phyloP scores from a whole-genome alignment of 257 asterid species.

The Coffea canephora region DNA sequence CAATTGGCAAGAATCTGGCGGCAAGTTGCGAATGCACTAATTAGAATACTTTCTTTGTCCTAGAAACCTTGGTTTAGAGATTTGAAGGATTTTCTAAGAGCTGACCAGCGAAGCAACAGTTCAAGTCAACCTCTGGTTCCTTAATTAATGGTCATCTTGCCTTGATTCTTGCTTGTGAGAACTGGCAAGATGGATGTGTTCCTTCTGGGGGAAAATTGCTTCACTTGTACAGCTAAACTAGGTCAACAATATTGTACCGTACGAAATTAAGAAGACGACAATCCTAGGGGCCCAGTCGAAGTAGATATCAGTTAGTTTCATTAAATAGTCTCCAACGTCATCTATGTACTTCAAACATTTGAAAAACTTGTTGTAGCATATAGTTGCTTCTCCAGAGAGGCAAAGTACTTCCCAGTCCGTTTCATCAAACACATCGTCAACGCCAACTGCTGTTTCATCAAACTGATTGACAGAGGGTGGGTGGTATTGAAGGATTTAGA shows the following conservation, averaged over 20 bases:
- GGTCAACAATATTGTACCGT: not conserved
- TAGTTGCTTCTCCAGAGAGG: no score
- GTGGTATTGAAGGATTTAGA: not conserved
- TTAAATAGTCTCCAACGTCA: not conserved
- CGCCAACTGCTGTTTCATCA: not conserved
- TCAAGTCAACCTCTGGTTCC: slow-evolving; percentile 5
- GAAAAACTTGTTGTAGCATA: no score
- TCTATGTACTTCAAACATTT: not conserved
- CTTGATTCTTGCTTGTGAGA: slow-evolving; percentile 7
- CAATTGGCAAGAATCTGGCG: not conserved
- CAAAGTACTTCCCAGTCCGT: not conserved
- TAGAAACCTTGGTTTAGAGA: slow-evolving; percentile 1
- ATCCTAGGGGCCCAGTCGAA: not conserved
- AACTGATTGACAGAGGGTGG: not conserved
- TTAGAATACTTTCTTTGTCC: not conserved
- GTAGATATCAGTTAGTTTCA: no score
- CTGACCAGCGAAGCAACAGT: not conserved
- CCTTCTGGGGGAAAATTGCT: not conserved
- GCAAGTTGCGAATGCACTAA: not conserved
- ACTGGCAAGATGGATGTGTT: not conserved
- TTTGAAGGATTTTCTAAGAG: not conserved
- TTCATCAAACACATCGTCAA: not conserved
- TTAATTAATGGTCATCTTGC: not conserved
- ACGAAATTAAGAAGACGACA: not conserved
- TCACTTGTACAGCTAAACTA: not conserved